These are phyloP conservation scores for Cutaneotrichosporon daszewskae DNA, from an alignment of 1,284 basidiomycete genomes.

Conservation along the genomic window DNA sequence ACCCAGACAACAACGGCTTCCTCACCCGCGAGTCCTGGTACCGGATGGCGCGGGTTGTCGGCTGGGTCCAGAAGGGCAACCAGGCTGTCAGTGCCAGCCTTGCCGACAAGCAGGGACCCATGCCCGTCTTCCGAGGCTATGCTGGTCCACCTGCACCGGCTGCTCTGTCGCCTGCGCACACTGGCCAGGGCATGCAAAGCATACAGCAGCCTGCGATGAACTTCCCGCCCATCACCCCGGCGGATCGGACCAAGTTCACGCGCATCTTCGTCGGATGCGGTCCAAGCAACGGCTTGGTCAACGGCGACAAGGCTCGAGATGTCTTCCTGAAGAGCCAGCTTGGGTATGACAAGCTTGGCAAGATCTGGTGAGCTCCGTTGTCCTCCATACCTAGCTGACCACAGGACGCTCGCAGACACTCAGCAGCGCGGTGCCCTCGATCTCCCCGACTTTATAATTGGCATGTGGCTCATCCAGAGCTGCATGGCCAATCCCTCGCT, in stretches of 20 bases:
- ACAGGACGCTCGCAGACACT: conserved; percentile 88
- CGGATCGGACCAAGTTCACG: conserved; percentile 77
- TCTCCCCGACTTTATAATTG: conserved; percentile 86
- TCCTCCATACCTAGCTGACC: conserved; percentile 2
- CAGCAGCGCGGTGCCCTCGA: conserved; percentile 87
- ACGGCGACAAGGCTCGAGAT: conserved; percentile 83
- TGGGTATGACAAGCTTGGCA: conserved; percentile 78
- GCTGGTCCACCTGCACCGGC: conserved; percentile 49
- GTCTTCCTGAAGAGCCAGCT: conserved; percentile 92
- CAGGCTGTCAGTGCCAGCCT: conserved; percentile 25
- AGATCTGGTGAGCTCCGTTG: conserved; percentile 72
- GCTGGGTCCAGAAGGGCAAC: conserved; percentile 78
- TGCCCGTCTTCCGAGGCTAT: conserved; percentile 72
- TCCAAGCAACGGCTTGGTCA: conserved; percentile 67
- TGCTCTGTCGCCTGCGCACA: conserved; percentile 47
- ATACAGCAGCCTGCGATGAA: conserved; percentile 21
- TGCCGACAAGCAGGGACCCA: conserved; percentile 59
- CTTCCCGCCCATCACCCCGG: conserved; percentile 62
- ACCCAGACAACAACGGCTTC: conserved; percentile 88
- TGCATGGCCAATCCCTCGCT: conserved; percentile 76
- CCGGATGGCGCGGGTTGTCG: conserved; percentile 80
- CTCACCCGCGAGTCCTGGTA: conserved; percentile 80
- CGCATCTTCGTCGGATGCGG: conserved; percentile 68
- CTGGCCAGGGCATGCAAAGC: conserved; percentile 13
- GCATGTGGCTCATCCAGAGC: conserved; percentile 88